Evolutionary conservation across 345 rosid species (phyloP), one percentile per base, ranked within the genome.

Genomic region (Arabidopsis suecica): DNA sequence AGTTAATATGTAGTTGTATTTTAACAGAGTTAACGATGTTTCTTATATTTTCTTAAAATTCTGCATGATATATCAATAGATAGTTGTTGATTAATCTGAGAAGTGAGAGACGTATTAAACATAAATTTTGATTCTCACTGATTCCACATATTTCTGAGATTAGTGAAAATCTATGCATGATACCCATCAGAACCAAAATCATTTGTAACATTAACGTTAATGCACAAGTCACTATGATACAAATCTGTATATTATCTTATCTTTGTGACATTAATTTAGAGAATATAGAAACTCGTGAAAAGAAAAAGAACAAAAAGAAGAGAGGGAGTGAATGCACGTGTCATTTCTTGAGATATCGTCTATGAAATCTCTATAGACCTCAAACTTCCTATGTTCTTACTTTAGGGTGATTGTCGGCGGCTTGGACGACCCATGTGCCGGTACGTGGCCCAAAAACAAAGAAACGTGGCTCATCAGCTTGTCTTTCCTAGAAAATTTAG

Each of bases 401-500:
- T 22, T 61, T 22, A 22, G 9, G 3, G 37, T 66, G 51, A 13
- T 18, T 1, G 53, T 33, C 49, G 69, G 16, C 12, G 30, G 25
- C 57, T 20, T 55, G 23, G 40, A 14, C 30, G 8, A 20, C 51
- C 53, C 58, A 54, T 76, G 61, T 23, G 65, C 76, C n/a, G 96
- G 91, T 11, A 75, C 30, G 70, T 91, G 96, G 18, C 97, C 98
- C 3, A 73, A 55, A 73, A 93, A 93, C 82, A 91, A 85, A 47
- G 90, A 69, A 40, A 93, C 87, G 30, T 93, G 98, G 32, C 91
- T 88, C 91, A 83, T 83, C 30, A 93, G 87, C 82, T 93, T 93
- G 70, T 91, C 98, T 62, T 90, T 93, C 80, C 97, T 82, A 5
- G 98, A 91, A 73, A 93, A 91, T 0, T 82, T 88, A 32, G 97